Evolutionary conservation across 805 yeast genomes (phyloP), one percentile per base, ranked within the genome.

Genomic region (Pichia pseudocactophila): DNA sequence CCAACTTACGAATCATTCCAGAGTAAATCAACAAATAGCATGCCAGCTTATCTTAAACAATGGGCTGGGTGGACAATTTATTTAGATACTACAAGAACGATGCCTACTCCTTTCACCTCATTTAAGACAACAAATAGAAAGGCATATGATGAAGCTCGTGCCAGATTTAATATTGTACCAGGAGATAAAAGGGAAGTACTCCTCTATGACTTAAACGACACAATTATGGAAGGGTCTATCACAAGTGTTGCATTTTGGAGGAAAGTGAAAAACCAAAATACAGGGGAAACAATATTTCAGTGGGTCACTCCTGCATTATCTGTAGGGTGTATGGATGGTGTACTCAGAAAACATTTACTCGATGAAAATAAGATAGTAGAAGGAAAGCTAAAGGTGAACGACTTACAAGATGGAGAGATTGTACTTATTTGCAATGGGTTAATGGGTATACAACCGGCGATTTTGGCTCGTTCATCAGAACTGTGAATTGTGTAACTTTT

Each of bases 301-400:
- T 92, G 95, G 90, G 63, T 79, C 3, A 90, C 97, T 0, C 97
- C 98, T 1, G 64, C 69, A n/a, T 64, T 88, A 26, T 65, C 77
- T 1, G 64, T 77, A 12, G 97, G 97, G 0, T 86, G 96, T 56
- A 67, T 90, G 37, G 80, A 87, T 61, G 97, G 97, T 10, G 87
- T 82, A 0, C 75, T 78, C 53, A 69, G 97, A 51, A 77, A 78
- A 48, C 73, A 71, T 58, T 61, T 90, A 37, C 74, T 69, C 20
- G 69, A 68, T 2, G 30, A 39, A 7, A 43, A 42, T 2, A 12
- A 39, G 9, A 51, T 59, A 2, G 30, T 30, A 27, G 58, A 58
- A 37, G 58, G 48, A 12, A 17, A 43, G 2, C 57, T 84, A 4
- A 51, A 56, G 2, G 54, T 68, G 18, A 58, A 63, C 11, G 73